phyloP scores from a whole-genome alignment of 495 filamentous ascomycete genomes.

The Tuber calosporum region DNA sequence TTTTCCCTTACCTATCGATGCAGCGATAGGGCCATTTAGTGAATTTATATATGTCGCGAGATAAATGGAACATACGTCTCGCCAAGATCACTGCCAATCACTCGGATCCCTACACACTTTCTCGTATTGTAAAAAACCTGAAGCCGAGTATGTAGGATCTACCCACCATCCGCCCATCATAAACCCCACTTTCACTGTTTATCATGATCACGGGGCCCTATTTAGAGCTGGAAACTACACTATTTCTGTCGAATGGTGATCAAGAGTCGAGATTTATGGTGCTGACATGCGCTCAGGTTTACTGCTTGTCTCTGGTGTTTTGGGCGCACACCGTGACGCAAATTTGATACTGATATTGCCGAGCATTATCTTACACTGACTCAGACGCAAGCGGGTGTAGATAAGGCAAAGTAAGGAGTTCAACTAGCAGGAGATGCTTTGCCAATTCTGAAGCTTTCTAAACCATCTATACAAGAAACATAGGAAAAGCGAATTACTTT shows the following conservation, averaged over 20 bases:
- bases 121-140: neutral
- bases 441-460: slow-evolving; percentile 3
- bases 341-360: neutral
- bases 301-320: neutral
- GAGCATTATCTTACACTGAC: neutral
- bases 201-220: neutral
- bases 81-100: neutral
- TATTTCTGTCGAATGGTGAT: neutral
- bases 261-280: neutral
- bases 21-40: neutral
- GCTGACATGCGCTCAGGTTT: neutral
- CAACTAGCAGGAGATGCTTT: neutral
- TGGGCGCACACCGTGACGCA: neutral
- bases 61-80: neutral
- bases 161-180: neutral
- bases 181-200: neutral
- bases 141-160: neutral
- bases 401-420: neutral
- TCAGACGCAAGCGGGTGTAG: neutral
- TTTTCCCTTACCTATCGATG: neutral
- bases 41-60: neutral
- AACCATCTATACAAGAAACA: neutral
- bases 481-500: slow-evolving; percentile 4
- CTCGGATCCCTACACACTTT: neutral
- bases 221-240: neutral